Evolutionary conservation across 495 filamentous ascomycete species (phyloP).

Genomic region (Penicillium daleae): DNA sequence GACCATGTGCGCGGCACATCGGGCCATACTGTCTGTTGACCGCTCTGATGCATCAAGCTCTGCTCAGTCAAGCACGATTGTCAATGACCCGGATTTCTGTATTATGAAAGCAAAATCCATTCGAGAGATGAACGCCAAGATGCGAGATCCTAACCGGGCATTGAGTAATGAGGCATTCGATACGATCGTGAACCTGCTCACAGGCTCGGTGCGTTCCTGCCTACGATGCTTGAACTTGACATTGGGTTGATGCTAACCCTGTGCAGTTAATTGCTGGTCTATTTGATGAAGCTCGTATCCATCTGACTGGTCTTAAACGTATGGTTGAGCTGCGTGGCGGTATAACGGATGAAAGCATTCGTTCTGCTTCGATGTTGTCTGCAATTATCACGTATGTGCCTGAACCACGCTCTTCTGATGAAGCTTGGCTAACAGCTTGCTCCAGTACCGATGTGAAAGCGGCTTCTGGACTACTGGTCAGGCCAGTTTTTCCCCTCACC

Average conservation of each 20-base stretch:
- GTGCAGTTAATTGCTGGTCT: constrained; percentile 37
- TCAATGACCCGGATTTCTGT: constrained; percentile 39
- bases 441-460: constrained; percentile 40
- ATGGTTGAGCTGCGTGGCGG: constrained; percentile 45
- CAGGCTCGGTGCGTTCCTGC: constrained; percentile 32
- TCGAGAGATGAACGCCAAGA: constrained; percentile 40
- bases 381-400: constrained; percentile 37
- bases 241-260: constrained; percentile 14
- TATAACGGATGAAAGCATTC: constrained; percentile 33
- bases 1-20: constrained; percentile 44
- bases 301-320: constrained; percentile 36
- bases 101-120: constrained; percentile 41
- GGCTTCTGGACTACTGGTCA: constrained; percentile 38
- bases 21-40: constrained; percentile 30
- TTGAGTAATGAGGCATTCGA: constrained; percentile 40
- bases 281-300: constrained; percentile 40
- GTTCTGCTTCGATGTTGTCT: constrained; percentile 30
- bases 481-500: constrained; percentile 42
- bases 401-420: not conserved
- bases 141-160: constrained; percentile 29
- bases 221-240: not conserved
- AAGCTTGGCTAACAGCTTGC: constrained; percentile 1
- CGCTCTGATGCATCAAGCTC: constrained; percentile 17
- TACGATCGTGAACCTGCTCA: constrained; percentile 42
- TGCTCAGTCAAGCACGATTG: constrained; percentile 6